Evolutionary conservation across 2,329 filamentous ascomycete genomes (phyloP).

Genomic region (Thelonectria rubi): DNA sequence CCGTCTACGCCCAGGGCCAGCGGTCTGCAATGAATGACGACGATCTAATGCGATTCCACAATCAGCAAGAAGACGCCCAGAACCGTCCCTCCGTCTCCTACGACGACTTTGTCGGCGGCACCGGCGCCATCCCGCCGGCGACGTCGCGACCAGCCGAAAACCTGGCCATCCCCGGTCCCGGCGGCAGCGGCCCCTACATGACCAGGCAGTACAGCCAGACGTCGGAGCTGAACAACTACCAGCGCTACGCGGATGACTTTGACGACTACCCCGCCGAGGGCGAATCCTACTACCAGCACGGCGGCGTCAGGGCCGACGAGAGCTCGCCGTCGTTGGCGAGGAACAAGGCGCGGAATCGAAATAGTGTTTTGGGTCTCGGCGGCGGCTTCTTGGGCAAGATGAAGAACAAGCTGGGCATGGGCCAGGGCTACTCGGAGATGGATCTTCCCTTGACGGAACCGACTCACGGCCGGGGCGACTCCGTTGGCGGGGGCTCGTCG

Average conservation of each 20-base stretch:
- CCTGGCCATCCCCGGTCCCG: slow-evolving; percentile 35
- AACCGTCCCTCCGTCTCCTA: slow-evolving; percentile 88
- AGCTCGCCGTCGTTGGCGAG: slow-evolving; percentile 51
- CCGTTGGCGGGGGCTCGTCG: slow-evolving; percentile 56
- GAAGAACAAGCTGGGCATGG: slow-evolving; percentile 92
- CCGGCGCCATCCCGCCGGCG: slow-evolving; percentile 51
- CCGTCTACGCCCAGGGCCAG: slow-evolving; percentile 78
- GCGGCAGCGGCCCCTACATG: slow-evolving; percentile 54
- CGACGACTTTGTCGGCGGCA: slow-evolving; percentile 88
- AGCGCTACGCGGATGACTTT: slow-evolving; percentile 87
- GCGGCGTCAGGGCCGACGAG: slow-evolving; percentile 67
- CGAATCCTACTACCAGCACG: slow-evolving; percentile 84
- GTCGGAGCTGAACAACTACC: slow-evolving; percentile 86
- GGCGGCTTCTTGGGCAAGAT: slow-evolving; percentile 87
- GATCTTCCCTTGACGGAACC: slow-evolving; percentile 92
- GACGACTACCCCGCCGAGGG: slow-evolving; percentile 84
- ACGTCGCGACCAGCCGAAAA: slow-evolving; percentile 51
- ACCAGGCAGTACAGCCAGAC: slow-evolving; percentile 73
- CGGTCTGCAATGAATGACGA: slow-evolving; percentile 83
- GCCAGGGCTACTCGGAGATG: slow-evolving; percentile 94
- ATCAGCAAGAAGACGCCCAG: slow-evolving; percentile 72
- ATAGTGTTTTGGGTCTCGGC: slow-evolving; percentile 87
- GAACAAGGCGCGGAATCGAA: slow-evolving; percentile 75
- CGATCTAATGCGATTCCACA: slow-evolving; percentile 78
- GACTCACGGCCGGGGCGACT: slow-evolving; percentile 51